Base-by-base conservation (phyloP, 805 yeast genomes). In the Metschnikowia dekortorum region DNA sequence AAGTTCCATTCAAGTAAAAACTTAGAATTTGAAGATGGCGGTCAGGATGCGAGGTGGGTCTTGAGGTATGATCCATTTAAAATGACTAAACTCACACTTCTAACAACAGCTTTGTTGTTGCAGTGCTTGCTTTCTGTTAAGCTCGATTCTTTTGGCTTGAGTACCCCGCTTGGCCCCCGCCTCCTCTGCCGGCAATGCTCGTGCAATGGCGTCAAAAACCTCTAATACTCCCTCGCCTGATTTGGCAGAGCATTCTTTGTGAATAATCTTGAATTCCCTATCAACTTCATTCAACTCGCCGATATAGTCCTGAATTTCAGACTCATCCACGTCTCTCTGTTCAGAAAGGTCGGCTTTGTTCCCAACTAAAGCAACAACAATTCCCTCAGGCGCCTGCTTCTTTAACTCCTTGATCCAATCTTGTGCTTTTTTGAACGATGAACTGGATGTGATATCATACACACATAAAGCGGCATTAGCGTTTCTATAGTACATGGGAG, bases 321-420 rank as follows among this genome's bases (percentile, higher is more conserved):
- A 50, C 50, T 63, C 66, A 3, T 63, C 67, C 2, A 73, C 75
- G 48, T 71, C 67, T 45, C 90, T 72, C 34, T 76, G 75, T 8
- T 82, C 84, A 11, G 84, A 80, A 54, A 92, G 73, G 69, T 92
- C 99, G 52, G 82, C 80, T 71, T 92, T 92, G 74, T 91, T 92
- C 36, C 97, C 99, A 30, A 91, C 96, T 36, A 92, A 76, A 3
- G 98, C 98, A 67, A 92, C 90, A 51, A 89, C 82, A 46, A 92
- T 92, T 55, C 86, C 91, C 56, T 88, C 87, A n/a, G 87, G 78
- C 16, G 97, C 97, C 70, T 91, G 98, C 58, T 91, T 96, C 64
- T 89, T 96, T 58, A 92, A 79, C 67, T 92, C 98, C 63, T 87
- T 87, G 49, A 92, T 96, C 99, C 99, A 92, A 70, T 92, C 97